Base-by-base conservation (phyloP, 164 flowering plant genomes). In the Nymphaea colorata region DNA sequence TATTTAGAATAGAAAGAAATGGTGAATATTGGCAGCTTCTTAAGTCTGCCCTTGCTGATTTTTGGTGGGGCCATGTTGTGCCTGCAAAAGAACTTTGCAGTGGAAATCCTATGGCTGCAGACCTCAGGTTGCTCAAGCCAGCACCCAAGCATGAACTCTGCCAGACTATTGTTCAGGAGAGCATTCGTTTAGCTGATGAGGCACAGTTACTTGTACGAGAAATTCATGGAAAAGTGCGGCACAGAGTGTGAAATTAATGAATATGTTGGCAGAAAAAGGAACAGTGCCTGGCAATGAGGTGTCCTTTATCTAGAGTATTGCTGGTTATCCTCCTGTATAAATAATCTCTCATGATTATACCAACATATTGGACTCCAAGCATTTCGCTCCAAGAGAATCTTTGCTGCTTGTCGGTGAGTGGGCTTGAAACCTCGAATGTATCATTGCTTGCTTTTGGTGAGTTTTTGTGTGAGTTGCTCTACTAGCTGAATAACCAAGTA, bases 1-100 rank as follows among this genome's bases (percentile, higher is more conserved):
- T 89, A 55, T 84, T 89, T 68, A 77, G 86, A 68, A 12, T 89
- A 17, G 15, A 78, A 25, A 74, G 90, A n/a, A 79, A 86, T 70
- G 18, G 7, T 17, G 75, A 78, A 7, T 86, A 86, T 42, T 89
- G 89, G 90, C 76, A 80, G 41, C 51, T 68, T 41, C 4, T 89
- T 67, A 76, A 78, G 71, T 51, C 69, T 10, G 90, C 84, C 4
- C 72, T 87, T 42, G 75, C 82, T 57, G 95, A 87, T 68, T 89
- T 87, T 65, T 89, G 91, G 95, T 85, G 82, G 85, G 76, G 82
- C 12, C 82, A 88, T 81, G 90, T 88, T 7, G 78, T 73, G 59
- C 94, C 91, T 3, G 87, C 85, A 36, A 83, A 63, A 74, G 88
- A 83, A 67, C 42, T 82, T 10, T 80, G 71, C 51, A 64, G 62